A percentile compares a stretch with the other conserved stretches of the same genome.
Evolutionary conservation across 1,139 yeast genomes (phyloP).

Genomic region (Pichia sp.): DNA sequence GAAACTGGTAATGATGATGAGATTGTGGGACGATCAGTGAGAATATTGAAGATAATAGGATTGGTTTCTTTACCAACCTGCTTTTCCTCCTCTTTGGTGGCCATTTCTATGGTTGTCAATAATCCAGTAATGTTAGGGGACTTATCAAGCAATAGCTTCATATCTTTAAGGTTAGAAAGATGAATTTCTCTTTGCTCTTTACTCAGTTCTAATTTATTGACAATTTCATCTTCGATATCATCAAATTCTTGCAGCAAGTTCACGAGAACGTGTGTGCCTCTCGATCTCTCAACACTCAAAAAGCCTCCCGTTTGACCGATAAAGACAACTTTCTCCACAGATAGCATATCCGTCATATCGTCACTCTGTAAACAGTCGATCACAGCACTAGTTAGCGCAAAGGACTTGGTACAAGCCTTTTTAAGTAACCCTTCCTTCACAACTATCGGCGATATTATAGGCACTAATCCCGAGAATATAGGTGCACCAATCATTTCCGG

Average conservation of each 20-base stretch:
- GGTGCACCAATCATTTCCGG: constrained; percentile 33
- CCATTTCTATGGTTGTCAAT: constrained; percentile 42
- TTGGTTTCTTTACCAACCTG: constrained; percentile 60
- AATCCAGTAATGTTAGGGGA: constrained; percentile 44
- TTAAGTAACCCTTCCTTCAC: constrained; percentile 36
- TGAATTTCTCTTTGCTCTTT: constrained; percentile 44
- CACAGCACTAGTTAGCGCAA: constrained; percentile 30
- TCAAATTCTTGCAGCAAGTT: constrained; percentile 78
- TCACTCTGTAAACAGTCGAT: constrained; percentile 25
- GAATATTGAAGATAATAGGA: constrained; percentile 80
- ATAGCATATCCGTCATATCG: constrained; percentile 29
- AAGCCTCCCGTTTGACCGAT: constrained; percentile 84
- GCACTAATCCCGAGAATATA: constrained; percentile 39
- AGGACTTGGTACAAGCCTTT: constrained; percentile 31
- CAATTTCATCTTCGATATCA: constrained; percentile 56
- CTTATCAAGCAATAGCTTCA: constrained; percentile 40
- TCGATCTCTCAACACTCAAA: constrained; percentile 76
- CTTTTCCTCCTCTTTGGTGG: constrained; percentile 45
- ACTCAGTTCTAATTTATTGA: constrained; percentile 40
- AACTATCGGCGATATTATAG: constrained; percentile 55
- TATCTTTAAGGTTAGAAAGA: constrained; percentile 44
- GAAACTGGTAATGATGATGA: constrained; percentile 86
- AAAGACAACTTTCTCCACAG: constrained; percentile 74
- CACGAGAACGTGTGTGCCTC: constrained; percentile 81
- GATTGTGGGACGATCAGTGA: constrained; percentile 88